Base-by-base conservation (phyloP, 805 yeast genomes). In the Yarrowia sp. region DNA sequence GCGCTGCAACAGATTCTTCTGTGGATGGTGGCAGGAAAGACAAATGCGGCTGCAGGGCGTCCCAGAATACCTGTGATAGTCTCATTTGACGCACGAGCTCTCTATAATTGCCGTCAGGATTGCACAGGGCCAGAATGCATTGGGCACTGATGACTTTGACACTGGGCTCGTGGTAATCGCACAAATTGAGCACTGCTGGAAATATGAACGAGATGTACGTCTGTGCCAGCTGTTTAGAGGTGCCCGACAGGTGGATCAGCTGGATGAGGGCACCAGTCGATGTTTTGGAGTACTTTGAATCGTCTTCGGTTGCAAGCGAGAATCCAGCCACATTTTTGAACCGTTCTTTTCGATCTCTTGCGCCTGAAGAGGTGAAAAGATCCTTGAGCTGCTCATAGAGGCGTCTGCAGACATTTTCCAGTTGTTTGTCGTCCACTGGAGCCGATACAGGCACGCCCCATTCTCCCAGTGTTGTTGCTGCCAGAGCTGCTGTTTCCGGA, bases 1-100 rank as follows among this genome's bases (percentile, higher is more conserved):
- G 61, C 9, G 12, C 61, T 17, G 61, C 44, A 16, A 54, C 33
- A 5, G 11, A 11, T 35, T 54, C 61, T 36, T 54, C 61, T 0
- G 64, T 61, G 14, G 56, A 59, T 0, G 78, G 78, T 0, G 79
- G 79, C 10, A 76, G 66, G 26, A 69, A 76, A 28, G 68, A 38
- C 17, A 75, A 44, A 16, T 71, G 65, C 4, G 76, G 74, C 19
- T 54, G 65, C 4, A 75, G 65, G 0, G 72, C 68, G 4, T 68
- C 70, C 69, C 71, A 70, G 38, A 76, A 71, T 3, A 75, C 70
- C 1, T 69, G 69, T 16, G 48, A 48, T 8, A 76, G 71, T 7
- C 78, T 77, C 61, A 54, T 54, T 26, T 54, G 61, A 0, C 17
- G 16, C 44, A 54, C 61, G 8, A 54, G 46, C 11, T n/a, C 61